Base-by-base conservation (phyloP, 176 grass and related monocot species). In the Chrysopogon serrulatus region DNA sequence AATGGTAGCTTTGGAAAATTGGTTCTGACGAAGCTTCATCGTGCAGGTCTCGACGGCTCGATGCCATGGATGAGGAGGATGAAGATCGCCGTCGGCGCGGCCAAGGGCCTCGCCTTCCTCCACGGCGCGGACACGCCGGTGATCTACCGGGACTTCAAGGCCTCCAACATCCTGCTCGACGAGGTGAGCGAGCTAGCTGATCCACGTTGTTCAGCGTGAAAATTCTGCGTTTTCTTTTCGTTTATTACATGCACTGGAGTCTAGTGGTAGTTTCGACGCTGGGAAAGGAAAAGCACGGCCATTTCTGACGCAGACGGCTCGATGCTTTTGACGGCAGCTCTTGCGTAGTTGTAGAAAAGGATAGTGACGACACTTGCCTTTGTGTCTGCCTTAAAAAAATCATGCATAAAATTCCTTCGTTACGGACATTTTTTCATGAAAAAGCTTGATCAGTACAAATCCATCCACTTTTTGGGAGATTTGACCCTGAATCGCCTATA, bases 81-180 rank as follows among this genome's bases (percentile, higher is more conserved):
- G 19, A 86, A 93, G 82, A 91, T 93, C 23, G 92, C 95, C 13
- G 82, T 95, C 30, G 90, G 75, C 48, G 92, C 95, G 1, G 95
- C 95, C 19, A 98, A 72, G 87, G 95, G 95, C n/a, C 90, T 98
- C 49, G 84, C 92, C 5, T 98, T 98, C 71, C 95, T 98, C 79
- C 95, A 98, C 78, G 82, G 77, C 51, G 88, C 95, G 3, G 85
- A 91, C 77, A 92, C 86, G 35, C 95, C 95, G 6, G 90, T 98
- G 5, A 98, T 98, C 75, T 93, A 93, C 90, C 95, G 95, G 19
- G 95, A 98, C 67, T 95, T 98, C 88, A 98, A 98, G 90, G 88
- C 95, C 1, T 98, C 95, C 36, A 98, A 98, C 71, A 88, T 98
- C 77, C 74, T 98, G 78, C 90, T 98, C 8, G 90, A 95, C 71